phyloP scores from a whole-genome alignment of 2,329 filamentous ascomycete species.

The Thielaviopsis musarum region DNA sequence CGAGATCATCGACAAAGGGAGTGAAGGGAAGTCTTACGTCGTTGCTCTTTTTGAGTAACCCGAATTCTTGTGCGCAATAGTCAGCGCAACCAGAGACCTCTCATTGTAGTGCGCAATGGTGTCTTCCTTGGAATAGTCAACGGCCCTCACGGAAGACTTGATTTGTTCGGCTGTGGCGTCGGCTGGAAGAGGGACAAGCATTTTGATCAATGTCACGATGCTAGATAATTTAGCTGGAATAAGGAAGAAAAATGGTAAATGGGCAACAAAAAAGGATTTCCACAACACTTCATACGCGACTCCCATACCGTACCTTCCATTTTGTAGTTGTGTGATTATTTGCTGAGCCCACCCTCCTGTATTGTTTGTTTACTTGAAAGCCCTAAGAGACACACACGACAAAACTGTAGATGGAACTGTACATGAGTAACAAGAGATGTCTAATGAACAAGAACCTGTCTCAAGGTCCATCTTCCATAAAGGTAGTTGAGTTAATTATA shows the following conservation, averaged over 20 bases:
- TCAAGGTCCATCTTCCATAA: too few relatives aligned
- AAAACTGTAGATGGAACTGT: not conserved
- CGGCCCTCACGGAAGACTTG: not conserved
- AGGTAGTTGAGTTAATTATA: too few relatives aligned
- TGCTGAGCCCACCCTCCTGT: not conserved
- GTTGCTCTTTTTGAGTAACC: not conserved
- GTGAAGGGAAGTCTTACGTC: not conserved
- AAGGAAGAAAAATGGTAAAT: too few relatives aligned
- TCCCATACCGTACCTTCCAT: not conserved
- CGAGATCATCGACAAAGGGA: not conserved
- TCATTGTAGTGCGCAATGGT: not conserved
- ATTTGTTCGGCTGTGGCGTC: not conserved
- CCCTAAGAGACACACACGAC: not conserved
- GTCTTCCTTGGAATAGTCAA: not conserved
- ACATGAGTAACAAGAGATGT: too few relatives aligned
- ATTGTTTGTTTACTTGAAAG: not conserved
- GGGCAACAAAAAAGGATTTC: too few relatives aligned
- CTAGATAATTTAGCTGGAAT: not conserved
- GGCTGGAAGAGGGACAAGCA: not conserved
- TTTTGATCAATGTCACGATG: not conserved
- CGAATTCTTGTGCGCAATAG: not conserved
- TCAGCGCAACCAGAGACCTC: too few relatives aligned
- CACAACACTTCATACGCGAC: too few relatives aligned
- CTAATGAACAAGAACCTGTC: too few relatives aligned
- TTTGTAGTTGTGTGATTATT: not conserved